Evolutionary conservation across 768 basidiomycete genomes (phyloP).

Genomic region (Tulasnella sp.): DNA sequence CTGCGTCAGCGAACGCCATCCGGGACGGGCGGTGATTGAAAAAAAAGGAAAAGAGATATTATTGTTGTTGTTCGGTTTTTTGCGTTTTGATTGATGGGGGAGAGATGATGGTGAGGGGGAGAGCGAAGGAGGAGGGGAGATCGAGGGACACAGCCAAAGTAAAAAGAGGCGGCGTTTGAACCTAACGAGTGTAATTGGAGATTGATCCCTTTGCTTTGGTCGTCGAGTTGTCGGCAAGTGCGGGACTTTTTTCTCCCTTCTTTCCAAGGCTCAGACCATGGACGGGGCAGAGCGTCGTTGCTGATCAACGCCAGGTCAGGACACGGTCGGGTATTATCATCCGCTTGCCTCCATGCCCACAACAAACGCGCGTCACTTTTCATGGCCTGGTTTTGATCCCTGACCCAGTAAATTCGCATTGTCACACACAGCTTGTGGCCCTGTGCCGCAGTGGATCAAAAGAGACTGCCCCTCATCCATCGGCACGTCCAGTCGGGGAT

Average conservation of each 20-base stretch:
- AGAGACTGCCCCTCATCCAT: not conserved
- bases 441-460: not conserved
- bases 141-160: not conserved
- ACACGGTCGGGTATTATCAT: not conserved
- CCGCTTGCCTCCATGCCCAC: not conserved
- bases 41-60: not conserved
- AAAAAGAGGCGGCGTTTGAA: not conserved
- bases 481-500: not conserved
- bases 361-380: not conserved
- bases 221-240: not conserved
- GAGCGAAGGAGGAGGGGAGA: not conserved
- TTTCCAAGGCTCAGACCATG: not conserved
- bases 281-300: not conserved
- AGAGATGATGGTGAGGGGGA: not conserved
- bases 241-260: not conserved
- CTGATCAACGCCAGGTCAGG: not conserved
- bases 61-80: not conserved
- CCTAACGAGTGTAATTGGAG: not conserved
- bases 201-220: not conserved
- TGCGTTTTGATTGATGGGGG: not conserved
- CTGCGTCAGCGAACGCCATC: not conserved
- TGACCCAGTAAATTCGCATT: not conserved
- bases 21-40: not conserved
- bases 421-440: not conserved
- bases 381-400: not conserved